phyloP scores from a whole-genome alignment of 1,284 basidiomycete genomes.

The Cryptococcus hybrid region DNA sequence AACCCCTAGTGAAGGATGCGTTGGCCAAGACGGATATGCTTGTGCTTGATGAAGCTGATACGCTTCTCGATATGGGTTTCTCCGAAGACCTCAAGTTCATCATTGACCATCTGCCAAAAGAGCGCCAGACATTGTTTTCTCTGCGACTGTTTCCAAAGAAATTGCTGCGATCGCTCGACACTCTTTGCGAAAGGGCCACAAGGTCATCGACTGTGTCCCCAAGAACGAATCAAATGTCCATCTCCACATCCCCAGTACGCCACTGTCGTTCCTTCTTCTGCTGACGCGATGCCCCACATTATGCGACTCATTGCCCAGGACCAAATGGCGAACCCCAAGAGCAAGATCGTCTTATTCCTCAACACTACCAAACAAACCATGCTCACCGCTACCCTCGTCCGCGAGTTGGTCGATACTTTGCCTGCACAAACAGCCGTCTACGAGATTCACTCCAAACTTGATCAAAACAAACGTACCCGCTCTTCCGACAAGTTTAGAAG shows the following conservation, averaged over 20 bases:
- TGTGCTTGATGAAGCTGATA: constrained; percentile 94
- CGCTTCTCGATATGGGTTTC: constrained; percentile 95
- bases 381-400: constrained; percentile 66
- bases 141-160: constrained; percentile 66
- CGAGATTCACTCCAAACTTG: constrained; percentile 84
- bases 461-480: constrained; percentile 63
- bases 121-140: constrained; percentile 94
- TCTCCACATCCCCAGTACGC: constrained; percentile 76
- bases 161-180: constrained; percentile 54
- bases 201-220: constrained; percentile 61
- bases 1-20: constrained; percentile 59
- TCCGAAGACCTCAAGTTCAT: constrained; percentile 82
- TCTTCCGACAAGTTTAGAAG: constrained; percentile 68
- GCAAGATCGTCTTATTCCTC: constrained; percentile 85
- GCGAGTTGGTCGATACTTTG: constrained; percentile 55
- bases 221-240: constrained; percentile 64
- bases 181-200: constrained; percentile 63
- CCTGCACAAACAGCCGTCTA: constrained; percentile 60
- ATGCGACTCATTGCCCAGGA: constrained; percentile 84
- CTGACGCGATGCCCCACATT: constrained; percentile 75
- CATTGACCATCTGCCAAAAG: constrained; percentile 63
- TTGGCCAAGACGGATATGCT: constrained; percentile 64
- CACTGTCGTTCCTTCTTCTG: constrained; percentile 66
- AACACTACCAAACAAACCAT: constrained; percentile 86
- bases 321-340: constrained; percentile 69